Conservation (phyloP, 1,284 basidiomycete genomes). For the Microbotryum violaceum region DNA sequence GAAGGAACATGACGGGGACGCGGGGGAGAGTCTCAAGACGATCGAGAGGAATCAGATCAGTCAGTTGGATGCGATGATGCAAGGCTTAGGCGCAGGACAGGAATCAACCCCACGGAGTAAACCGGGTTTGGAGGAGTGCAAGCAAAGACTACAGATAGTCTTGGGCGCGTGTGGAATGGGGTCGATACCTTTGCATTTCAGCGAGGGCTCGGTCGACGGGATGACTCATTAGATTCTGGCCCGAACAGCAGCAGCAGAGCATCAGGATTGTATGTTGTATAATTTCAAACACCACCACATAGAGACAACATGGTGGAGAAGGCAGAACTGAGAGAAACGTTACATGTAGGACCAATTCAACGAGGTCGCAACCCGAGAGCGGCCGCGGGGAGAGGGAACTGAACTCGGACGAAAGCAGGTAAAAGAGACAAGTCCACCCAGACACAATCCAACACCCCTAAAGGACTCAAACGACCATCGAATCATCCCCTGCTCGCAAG, state of each 20-base stretch:
- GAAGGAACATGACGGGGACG: conserved; percentile 44
- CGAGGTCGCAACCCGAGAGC: background rate
- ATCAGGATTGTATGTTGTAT: no score
- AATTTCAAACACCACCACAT: background rate
- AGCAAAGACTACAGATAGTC: conserved; percentile 11
- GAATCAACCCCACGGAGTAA: background rate
- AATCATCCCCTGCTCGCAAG: conserved; percentile 10
- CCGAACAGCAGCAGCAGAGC: no score
- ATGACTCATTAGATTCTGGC: background rate
- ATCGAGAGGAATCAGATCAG: conserved; percentile 31
- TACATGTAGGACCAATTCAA: background rate
- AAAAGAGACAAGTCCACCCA: background rate
- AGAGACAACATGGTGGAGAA: background rate
- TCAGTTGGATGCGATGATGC: conserved; percentile 33
- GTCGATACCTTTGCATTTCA: conserved; percentile 7
- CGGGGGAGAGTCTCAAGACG: conserved; percentile 32
- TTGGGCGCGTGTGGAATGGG: conserved; percentile 22
- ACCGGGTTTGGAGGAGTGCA: conserved; percentile 24
- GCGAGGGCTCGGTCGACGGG: background rate
- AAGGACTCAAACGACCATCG: background rate
- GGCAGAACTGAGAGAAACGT: background rate
- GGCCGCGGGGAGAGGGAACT: background rate
- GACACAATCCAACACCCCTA: background rate
- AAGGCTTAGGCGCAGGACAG: conserved; percentile 14
- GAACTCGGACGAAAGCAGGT: background rate